Evolutionary conservation across 352 stramenopile species (phyloP), one percentile per base, ranked within the genome.

Genomic region (Pilasporangium apinafurcum): DNA sequence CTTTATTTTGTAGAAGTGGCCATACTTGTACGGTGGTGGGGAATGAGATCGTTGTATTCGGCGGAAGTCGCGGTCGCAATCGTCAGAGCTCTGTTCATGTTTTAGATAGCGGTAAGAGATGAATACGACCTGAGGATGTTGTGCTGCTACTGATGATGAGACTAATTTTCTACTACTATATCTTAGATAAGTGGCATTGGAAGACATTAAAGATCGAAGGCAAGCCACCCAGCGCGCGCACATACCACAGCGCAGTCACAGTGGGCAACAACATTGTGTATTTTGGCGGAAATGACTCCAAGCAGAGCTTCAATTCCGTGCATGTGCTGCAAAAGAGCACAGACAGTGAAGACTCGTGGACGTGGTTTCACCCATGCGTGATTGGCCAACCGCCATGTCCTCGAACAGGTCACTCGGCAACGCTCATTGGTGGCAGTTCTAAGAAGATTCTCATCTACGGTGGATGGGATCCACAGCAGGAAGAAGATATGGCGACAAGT

Each of bases 221-320:
- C 38, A 89, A 92, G 27, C 63, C 89, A 31, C 92, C 92, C 12
- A 81, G 56, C 27, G 73, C 86, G 17, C 83, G 90, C 17, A 97
- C 88, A 17, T 98, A 97, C 56, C 89, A 97, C 57, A 93, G 71
- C 31, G 86, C 84, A 31, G 63, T 87, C 20, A 61, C 68, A 13
- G 44, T 92, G 4, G 64, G 56, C 2, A 39, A 59, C 21, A 67
- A 86, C 50, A 69, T 98, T 45, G 74, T 97, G 2, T 83, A 96
- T 54, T 97, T 97, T 74, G 92, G 92, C 32, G 92, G 90, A 18
- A 98, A 98, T 55, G 85, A 97, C 61, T 78, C 81, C 2, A 83
- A 71, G 29, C 81, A 85, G 53, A 94, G 84, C 53, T 98, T 97
- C 54, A 86, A 96, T 58, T 77, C 68, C 21, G 86, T 97, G 7